Conservation (phyloP, 768 basidiomycete species). For the Amanita brunnescens region DNA sequence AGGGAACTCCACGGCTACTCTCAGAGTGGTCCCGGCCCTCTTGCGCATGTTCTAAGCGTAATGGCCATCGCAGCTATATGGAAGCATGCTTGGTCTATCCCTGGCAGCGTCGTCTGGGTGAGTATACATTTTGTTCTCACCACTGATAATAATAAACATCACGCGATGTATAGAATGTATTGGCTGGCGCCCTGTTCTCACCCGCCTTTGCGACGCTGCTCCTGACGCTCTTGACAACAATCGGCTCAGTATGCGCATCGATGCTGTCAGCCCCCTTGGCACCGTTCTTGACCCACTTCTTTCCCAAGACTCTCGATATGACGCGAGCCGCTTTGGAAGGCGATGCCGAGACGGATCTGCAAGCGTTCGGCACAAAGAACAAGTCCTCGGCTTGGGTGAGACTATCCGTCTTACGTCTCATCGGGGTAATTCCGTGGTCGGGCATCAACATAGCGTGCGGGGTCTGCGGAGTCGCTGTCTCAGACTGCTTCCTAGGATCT, state of each 20-base stretch:
- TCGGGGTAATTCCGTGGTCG: conserved; percentile 94
- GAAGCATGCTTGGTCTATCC: conserved; percentile 98
- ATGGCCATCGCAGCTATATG: conserved; percentile 80
- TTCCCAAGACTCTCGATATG: conserved; percentile 79
- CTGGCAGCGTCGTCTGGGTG: conserved; percentile 89
- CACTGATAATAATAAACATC: conserved; percentile 5
- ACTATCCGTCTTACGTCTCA: conserved; percentile 76
- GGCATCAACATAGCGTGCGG: conserved; percentile 96
- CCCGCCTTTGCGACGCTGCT: conserved; percentile 75
- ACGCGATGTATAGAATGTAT: conserved; percentile 56
- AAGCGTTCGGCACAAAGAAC: conserved; percentile 22
- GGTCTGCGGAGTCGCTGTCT: conserved; percentile 71
- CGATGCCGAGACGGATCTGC: conserved; percentile 37
- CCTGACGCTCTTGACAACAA: conserved; percentile 75
- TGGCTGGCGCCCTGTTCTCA: conserved; percentile 81
- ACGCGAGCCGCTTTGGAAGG: conserved; percentile 77
- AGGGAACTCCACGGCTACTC: conserved; percentile 72
- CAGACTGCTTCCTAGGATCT: conserved; percentile 70
- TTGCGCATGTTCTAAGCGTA: conserved; percentile 74
- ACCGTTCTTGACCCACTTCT: conserved; percentile 70
- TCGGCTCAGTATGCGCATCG: conserved; percentile 80
- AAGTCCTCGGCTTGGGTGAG: conserved; percentile 68
- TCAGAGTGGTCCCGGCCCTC: conserved; percentile 53
- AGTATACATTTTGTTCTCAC: conserved; percentile 19
- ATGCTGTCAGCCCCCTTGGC: conserved; percentile 76